A percentile compares a stretch with the other conserved stretches of the same genome.
Conservation (phyloP, 2,329 filamentous ascomycete genomes). For the Elsinoe arachidis region DNA sequence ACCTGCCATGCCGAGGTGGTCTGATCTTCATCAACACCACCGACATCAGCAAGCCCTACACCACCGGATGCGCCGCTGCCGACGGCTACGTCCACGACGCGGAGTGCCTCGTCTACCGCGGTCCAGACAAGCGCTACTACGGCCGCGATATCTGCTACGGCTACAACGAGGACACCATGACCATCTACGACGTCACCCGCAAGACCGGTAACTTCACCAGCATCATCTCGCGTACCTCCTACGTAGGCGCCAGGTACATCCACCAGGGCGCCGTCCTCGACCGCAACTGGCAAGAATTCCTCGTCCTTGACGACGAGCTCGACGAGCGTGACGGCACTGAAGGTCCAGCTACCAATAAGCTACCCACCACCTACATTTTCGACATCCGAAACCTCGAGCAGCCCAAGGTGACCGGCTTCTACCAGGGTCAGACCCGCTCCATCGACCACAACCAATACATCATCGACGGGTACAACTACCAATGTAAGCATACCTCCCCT, state of each 20-base stretch:
- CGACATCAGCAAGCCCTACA: slow-evolving; percentile 43
- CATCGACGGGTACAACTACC: slow-evolving; percentile 29
- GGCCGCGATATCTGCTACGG: slow-evolving; percentile 44
- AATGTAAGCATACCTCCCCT: slow-evolving; percentile 18
- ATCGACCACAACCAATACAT: slow-evolving; percentile 39
- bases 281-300: slow-evolving; percentile 35
- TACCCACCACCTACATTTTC: slow-evolving; percentile 42
- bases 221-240: slow-evolving; percentile 42
- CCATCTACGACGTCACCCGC: slow-evolving; percentile 39
- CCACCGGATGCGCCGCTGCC: slow-evolving; percentile 42
- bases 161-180: slow-evolving; percentile 42
- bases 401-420: slow-evolving; percentile 34
- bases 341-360: slow-evolving; percentile 35
- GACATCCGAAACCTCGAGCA: slow-evolving; percentile 39
- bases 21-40: slow-evolving; percentile 47
- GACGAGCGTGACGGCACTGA: slow-evolving; percentile 40
- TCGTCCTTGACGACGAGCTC: slow-evolving; percentile 47
- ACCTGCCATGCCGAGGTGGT: slow-evolving; percentile 36
- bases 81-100: slow-evolving; percentile 53
- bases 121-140: slow-evolving; percentile 38
- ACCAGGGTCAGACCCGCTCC: slow-evolving; percentile 26
- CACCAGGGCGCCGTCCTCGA: slow-evolving; percentile 49
- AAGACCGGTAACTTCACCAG: slow-evolving; percentile 26
- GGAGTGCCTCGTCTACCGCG: slow-evolving; percentile 46
- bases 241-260: slow-evolving; percentile 42